Evolutionary conservation across 805 yeast genomes (phyloP).

Genomic region (Babjeviella inositovora): DNA sequence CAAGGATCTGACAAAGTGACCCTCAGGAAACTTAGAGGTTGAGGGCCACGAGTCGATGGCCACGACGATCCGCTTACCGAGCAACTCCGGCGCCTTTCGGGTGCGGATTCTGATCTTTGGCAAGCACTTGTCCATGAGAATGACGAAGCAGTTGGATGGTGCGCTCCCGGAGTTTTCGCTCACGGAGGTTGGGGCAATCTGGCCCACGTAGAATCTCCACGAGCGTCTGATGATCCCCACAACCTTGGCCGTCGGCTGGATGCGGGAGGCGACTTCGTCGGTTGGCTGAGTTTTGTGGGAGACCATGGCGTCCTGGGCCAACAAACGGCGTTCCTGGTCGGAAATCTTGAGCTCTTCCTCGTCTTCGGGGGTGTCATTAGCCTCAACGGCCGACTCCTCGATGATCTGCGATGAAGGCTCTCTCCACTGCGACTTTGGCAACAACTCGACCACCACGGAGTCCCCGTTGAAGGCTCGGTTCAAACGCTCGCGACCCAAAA

Average conservation of each 20-base stretch:
- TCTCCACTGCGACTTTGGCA: constrained; percentile 81
- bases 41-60: constrained; percentile 90
- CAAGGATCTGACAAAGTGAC: constrained; percentile 80
- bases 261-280: constrained; percentile 19
- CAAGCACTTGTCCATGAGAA: constrained; percentile 76
- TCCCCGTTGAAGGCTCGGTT: constrained; percentile 92
- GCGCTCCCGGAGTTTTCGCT: constrained; percentile 40
- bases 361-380: constrained; percentile 41
- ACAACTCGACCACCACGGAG: constrained; percentile 74
- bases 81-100: constrained; percentile 64
- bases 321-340: constrained; percentile 53
- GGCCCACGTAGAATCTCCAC: constrained; percentile 96
- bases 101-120: constrained; percentile 83
- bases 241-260: constrained; percentile 87
- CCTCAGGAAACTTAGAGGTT: constrained; percentile 74
- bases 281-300: constrained; percentile 29
- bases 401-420: constrained; percentile 66
- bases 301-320: constrained; percentile 63
- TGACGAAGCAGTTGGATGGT: constrained; percentile 65
- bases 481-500: constrained; percentile 70
- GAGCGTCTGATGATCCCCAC: constrained; percentile 82
- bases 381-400: constrained; percentile 56
- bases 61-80: constrained; percentile 84
- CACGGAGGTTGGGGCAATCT: constrained; percentile 65
- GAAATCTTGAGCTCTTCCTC: constrained; percentile 30